A percentile compares a stretch with the other conserved stretches of the same genome.
phyloP scores from a whole-genome alignment of 352 stramenopile genomes.

The Achlya hypogyna region DNA sequence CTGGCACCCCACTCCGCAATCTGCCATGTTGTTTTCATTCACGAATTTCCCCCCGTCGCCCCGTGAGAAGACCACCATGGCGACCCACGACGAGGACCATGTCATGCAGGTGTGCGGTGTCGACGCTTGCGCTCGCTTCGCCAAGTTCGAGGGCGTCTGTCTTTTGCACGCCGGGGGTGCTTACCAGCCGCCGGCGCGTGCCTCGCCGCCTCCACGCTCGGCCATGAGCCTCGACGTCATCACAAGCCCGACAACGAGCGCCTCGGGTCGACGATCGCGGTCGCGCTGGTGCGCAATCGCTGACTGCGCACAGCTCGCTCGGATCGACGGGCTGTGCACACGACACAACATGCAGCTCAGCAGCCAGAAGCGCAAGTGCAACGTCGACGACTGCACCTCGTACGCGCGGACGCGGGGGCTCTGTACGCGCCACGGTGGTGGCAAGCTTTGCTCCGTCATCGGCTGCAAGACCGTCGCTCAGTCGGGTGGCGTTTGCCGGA shows the following conservation, averaged over 20 bases:
- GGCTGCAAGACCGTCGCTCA: conserved; percentile 24
- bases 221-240: neutral
- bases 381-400: neutral
- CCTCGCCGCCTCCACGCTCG: neutral
- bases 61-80: neutral
- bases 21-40: neutral
- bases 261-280: neutral
- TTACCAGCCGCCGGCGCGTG: neutral
- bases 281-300: conserved; percentile 3
- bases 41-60: neutral
- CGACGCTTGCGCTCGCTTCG: neutral
- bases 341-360: conserved; percentile 17
- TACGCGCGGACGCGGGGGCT: conserved; percentile 7
- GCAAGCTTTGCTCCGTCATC: conserved; percentile 22
- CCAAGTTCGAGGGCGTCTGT: neutral
- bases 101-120: neutral
- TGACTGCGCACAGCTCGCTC: conserved; percentile 1
- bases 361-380: conserved; percentile 16
- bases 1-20: neutral
- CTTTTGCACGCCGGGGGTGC: neutral
- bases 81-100: neutral
- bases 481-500: conserved; percentile 23
- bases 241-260: neutral
- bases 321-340: conserved; percentile 11
- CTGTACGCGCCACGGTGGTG: conserved; percentile 20